Base-by-base conservation (phyloP, 805 yeast species). In the Starmerella gropengiesseri region DNA sequence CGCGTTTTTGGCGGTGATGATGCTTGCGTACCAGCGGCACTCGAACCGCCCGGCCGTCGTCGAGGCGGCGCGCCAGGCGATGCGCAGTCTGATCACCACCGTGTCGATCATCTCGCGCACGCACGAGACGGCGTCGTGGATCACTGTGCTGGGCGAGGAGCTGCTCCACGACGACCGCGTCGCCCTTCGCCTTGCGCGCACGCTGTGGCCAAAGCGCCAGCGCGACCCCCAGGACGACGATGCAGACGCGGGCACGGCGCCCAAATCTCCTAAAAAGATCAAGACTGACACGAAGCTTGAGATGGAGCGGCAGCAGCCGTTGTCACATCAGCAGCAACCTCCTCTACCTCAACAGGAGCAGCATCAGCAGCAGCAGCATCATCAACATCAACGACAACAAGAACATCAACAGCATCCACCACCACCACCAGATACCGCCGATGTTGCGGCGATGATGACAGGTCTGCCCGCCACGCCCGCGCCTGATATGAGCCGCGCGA, bases 1-100 rank as follows among this genome's bases (percentile, higher is more conserved):
- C 29, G 63, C 71, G 40, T 78, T 75, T 56, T 70, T 77, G 25
- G 83, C 91, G 1, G 66, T 78, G 49, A 66, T 77, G 48, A 77
- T 81, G 71, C 72, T 81, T 59, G 67, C 79, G n/a, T 78, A 78
- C 56, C 89, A 81, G 61, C 69, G 76, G 39, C 69, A 65, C 41
- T 62, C 71, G 4, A 52, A 55, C 13, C 59, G 62, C 28, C 50
- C 57, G 17, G 51, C 53, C 5, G 68, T 66, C 40, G 59, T 59
- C 0, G 63, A 60, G 39, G 55, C 62, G 12, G 70, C 73, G 3
- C 58, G 55, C 39, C 39, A 54, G 21, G 65, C 69, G 1, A 54
- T 65, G 38, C 52, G 50, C 1, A 50, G 61, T 1, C 60, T 68
- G 38, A 46, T 53, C 58, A 32, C 56, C 22, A 64, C 70, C 1